These are phyloP conservation scores for Cadophora gregata DNA, from an alignment of 2,329 filamentous ascomycete species.

Conservation along the genomic window DNA sequence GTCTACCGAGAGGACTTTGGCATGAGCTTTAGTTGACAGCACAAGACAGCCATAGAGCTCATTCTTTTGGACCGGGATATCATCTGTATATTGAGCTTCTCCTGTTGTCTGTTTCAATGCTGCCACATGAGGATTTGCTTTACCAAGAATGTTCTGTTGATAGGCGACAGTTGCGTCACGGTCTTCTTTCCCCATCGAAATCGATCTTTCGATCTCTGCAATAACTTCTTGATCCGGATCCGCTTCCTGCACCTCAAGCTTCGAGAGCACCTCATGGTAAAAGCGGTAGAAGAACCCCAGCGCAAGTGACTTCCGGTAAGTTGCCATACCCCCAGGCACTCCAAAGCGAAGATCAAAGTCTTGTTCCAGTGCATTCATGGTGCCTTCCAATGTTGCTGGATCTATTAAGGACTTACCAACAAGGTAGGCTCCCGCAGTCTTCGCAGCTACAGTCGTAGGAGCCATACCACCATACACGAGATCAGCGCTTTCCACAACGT, in stretches of 20 bases:
- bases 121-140: slow-evolving; percentile 84
- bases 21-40: slow-evolving; percentile 85
- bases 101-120: slow-evolving; percentile 93
- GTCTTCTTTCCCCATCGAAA: slow-evolving; percentile 83
- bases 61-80: slow-evolving; percentile 85
- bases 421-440: slow-evolving; percentile 75
- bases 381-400: slow-evolving; percentile 82
- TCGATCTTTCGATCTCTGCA: slow-evolving; percentile 81
- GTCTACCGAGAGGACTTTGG: slow-evolving; percentile 81
- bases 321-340: slow-evolving; percentile 97
- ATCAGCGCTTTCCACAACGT: slow-evolving; percentile 75
- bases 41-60: slow-evolving; percentile 90
- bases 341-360: slow-evolving; percentile 91
- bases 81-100: slow-evolving; percentile 95
- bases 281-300: slow-evolving; percentile 97
- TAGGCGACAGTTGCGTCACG: slow-evolving; percentile 77
- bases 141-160: slow-evolving; percentile 81
- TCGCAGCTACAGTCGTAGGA: slow-evolving; percentile 86
- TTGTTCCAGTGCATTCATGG: slow-evolving; percentile 85
- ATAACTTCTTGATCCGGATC: slow-evolving; percentile 76
- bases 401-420: slow-evolving; percentile 81
- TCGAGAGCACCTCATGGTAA: slow-evolving; percentile 83
- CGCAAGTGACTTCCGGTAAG: slow-evolving; percentile 88
- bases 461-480: slow-evolving; percentile 97
- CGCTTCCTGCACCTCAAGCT: slow-evolving; percentile 56